Base-by-base conservation (phyloP, 108 stramenopile species). In the Conticribra guillardii region DNA sequence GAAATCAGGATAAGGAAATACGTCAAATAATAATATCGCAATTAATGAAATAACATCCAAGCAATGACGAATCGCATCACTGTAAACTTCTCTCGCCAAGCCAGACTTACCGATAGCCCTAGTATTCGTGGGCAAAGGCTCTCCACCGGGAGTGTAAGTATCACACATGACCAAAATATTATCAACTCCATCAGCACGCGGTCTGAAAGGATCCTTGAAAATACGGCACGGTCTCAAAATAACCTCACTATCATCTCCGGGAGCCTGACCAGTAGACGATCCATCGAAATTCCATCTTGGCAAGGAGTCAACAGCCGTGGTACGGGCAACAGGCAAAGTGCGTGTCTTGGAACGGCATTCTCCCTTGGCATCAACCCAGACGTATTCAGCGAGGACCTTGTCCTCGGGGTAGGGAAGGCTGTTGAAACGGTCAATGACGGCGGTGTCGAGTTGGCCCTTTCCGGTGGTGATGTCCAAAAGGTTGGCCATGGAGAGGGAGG, bases 281-380 rank as follows among this genome's bases (percentile, higher is more conserved):
- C 98, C 98, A 68, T 98, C 98, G 71, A 96, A 98, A 84, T 97
- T 98, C 98, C 98, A 98, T 41, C 89, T 84, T 59, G 98, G 97
- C 17, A 94, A 85, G 11, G 62, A 69, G 9, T 81, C 83, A 15
- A 94, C 86, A 28, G 65, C 17, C 14, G 68, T 67, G 18, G 74
- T 73, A 4, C 80, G 76, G 32, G 61, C 45, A 21, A 84, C 79
- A 54, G 89, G 86, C 49, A 95, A 82, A 21, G 94, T 94, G 3
- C 93, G 85, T 23, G 93, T 92, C 83, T 94, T 94, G 70, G 89
- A 90, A 27, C 93, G 87, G 52, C 84, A 84, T 58, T 92, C 87
- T 48, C 94, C 94, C 58, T 65, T 87, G 73, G 95, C 95, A 80
- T 96, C 95, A 52, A 91, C 89, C 95, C 95, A 96, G 30, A 96